Evolutionary conservation across 2,329 filamentous ascomycete genomes (phyloP).

Genomic region (Zymoseptoria pseudotritici): DNA sequence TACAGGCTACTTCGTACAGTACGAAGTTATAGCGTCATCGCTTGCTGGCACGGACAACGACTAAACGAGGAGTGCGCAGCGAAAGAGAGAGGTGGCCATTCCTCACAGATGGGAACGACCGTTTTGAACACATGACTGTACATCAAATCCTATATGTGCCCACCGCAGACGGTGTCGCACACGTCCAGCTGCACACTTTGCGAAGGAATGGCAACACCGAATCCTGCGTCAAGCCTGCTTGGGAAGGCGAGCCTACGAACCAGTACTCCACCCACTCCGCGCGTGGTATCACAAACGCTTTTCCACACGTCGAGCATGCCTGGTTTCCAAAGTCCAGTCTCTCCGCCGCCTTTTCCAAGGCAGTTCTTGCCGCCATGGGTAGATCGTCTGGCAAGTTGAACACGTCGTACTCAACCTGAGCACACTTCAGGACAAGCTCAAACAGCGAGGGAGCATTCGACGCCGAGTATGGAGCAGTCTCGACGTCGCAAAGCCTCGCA

Average conservation of each 20-base stretch:
- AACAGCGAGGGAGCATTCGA: slow-evolving; percentile 28
- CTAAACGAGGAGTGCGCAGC: neutral
- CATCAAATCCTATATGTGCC: slow-evolving; percentile 4
- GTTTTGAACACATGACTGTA: neutral
- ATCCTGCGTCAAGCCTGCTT: slow-evolving; percentile 22
- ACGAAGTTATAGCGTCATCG: no score
- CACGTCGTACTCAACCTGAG: slow-evolving; percentile 19
- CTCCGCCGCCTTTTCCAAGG: slow-evolving; percentile 15
- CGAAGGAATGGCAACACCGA: slow-evolving; percentile 28
- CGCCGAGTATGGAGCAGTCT: neutral
- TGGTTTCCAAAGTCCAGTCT: slow-evolving; percentile 21
- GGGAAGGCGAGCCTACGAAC: slow-evolving; percentile 20
- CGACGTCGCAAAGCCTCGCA: neutral
- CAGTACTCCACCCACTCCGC: slow-evolving; percentile 34
- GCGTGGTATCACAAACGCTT: slow-evolving; percentile 24
- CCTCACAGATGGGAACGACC: neutral
- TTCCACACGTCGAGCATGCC: slow-evolving; percentile 27
- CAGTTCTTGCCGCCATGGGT: slow-evolving; percentile 15
- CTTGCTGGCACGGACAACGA: neutral
- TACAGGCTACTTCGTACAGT: no score
- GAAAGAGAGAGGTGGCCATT: neutral
- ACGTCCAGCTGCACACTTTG: slow-evolving; percentile 27
- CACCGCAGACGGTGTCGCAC: slow-evolving; percentile 20
- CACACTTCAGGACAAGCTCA: slow-evolving; percentile 27
- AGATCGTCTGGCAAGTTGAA: slow-evolving; percentile 19